Evolutionary conservation across 2,329 filamentous ascomycete genomes (phyloP).

Genomic region (Stagonosporopsis cucurbitacearum): DNA sequence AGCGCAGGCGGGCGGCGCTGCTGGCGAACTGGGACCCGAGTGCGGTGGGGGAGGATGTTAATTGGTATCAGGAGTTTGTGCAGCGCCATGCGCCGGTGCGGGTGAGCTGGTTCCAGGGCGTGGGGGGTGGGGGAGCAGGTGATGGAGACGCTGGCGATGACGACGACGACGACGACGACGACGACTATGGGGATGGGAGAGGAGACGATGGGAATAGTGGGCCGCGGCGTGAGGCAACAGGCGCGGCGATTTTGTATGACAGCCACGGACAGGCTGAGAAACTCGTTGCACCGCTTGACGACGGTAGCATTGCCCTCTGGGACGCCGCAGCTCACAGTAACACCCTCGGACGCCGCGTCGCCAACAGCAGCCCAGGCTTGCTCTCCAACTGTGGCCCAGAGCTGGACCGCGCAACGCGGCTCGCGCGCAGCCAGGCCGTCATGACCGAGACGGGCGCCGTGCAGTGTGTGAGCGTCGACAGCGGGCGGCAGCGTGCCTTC

Average conservation of each 20-base stretch:
- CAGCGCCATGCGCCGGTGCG: slow-evolving; percentile 77
- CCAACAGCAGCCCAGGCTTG: slow-evolving; percentile 69
- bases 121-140: slow-evolving; percentile 51
- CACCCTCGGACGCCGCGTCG: slow-evolving; percentile 68
- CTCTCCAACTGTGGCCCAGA: slow-evolving; percentile 64
- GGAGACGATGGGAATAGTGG: too few species aligned
- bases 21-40: slow-evolving; percentile 84
- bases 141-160: slow-evolving; percentile 40
- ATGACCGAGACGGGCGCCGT: slow-evolving; percentile 75
- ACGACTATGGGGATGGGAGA: too few species aligned
- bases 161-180: slow-evolving; percentile 47
- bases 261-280: slow-evolving; percentile 61
- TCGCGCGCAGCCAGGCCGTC: slow-evolving; percentile 58
- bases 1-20: slow-evolving; percentile 60
- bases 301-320: slow-evolving; percentile 89
- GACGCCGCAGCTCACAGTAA: slow-evolving; percentile 63
- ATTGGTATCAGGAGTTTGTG: slow-evolving; percentile 91
- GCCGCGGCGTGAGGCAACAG: slow-evolving; percentile 73
- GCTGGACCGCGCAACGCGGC: slow-evolving; percentile 52
- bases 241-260: slow-evolving; percentile 70
- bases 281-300: slow-evolving; percentile 79
- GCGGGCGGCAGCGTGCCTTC: slow-evolving; percentile 70
- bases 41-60: slow-evolving; percentile 72
- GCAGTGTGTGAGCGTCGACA: slow-evolving; percentile 84
- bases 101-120: slow-evolving; percentile 77